Base-by-base conservation (phyloP, 2,329 filamentous ascomycete species). In the Alternaria gaisen region DNA sequence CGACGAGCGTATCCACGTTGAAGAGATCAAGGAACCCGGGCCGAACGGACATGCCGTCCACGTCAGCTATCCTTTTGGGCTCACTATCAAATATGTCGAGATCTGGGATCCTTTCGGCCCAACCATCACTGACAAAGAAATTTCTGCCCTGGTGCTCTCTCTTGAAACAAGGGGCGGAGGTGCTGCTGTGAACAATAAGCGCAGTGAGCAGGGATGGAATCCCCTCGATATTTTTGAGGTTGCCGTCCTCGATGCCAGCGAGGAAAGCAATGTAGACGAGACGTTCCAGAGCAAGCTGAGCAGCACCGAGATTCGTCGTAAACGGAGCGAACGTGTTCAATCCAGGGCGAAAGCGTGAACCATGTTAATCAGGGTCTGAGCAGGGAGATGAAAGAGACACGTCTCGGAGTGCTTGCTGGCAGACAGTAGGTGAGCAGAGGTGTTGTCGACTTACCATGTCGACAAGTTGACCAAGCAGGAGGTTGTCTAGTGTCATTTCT, bases 81-180 rank as follows among this genome's bases (percentile, higher is more conserved):
- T 97, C 57, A 80, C 84, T 3, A 85, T 97, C 51, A 90, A 91
- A 69, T 93, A 92, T 73, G 91, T 94, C 46, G 87, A 93, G 73
- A 93, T 99, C 56, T 89, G 90, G 70, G 94, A 99, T 76, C 86
- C 91, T 0, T 98, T 91, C 78, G 95, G 95, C 0, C 95, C 95
- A 4, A 97, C 95, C 0, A 91, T 97, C 63, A 92, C 92, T 0
- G 89, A 94, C 58, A 86, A 92, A 76, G 82, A 85, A 30, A 90
- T 98, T 64, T 88, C 91, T 44, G 92, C 90, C 1, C 84, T 99
- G 56, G 90, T 97, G 3, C 89, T 98, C 6, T 97, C 94, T 6
- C 90, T 87, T 12, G 95, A 99, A 82, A 98, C 95, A 16, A 86
- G 92, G 53, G 85, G 88, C 1, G 95, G 95, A 34, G 95, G 94